Evolutionary conservation across 1,284 basidiomycete genomes (phyloP), one percentile per base, ranked within the genome.

Genomic region (Boletus calvinii): DNA sequence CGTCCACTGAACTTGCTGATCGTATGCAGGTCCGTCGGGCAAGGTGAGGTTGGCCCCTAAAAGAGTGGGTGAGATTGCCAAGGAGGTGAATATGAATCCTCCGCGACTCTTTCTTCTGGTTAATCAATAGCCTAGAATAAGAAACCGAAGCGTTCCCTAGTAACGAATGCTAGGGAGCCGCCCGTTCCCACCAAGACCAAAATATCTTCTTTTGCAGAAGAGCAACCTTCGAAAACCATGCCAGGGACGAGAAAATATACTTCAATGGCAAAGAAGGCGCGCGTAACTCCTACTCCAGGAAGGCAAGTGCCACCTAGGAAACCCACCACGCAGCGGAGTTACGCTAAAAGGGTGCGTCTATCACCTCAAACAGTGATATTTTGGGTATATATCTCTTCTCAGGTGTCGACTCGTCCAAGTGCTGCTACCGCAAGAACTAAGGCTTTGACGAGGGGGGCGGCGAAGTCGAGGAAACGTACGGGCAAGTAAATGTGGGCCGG

Each of bases 21-120:
- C 12, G 6, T 37, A 6, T 42, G 11, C 30, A 65, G 64, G 63
- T 55, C 72, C 74, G 34, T 80, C 76, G 32, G 87, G 90, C 56
- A 87, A 87, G 64, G 80, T 89, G 67, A 92, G 90, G 75, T 72
- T 77, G 52, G 72, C 74, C 53, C 74, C 74, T 62, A 79, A 76
- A 75, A 84, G 83, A 54, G 72, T 72, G 58, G 68, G 72, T 18
- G 76, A 79, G 56, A 67, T 80, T 68, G 69, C 77, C 71, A 73
- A 87, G 66, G 86, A 90, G 82, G 85, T 85, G 46, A 42, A 74
- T 54, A 40, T n/a, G 31, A 6, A 36, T 50, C 7, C 1, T 12
- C 4, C 22, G 1, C 2, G 7, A 17, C 1, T 3, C 4, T 24
- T 39, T 31, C 39, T 36, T 44, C 22, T 32, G 26, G 30, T 13